Conservation (phyloP, 345 rosid species). For the Boechera retrofracta region DNA sequence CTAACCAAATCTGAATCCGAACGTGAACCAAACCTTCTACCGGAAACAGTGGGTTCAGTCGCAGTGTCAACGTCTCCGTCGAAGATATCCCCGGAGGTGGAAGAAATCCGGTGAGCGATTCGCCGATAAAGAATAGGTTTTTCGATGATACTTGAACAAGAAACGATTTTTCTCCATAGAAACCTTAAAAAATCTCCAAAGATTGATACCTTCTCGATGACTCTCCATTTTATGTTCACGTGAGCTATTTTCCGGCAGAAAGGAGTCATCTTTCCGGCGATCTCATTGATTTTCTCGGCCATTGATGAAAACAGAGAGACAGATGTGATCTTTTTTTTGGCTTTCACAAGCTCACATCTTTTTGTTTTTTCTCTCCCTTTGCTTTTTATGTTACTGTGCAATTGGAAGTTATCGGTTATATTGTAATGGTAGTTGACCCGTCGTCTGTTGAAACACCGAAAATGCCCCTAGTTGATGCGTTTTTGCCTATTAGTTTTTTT, state of each 20-base stretch:
- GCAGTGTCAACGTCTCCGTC: conserved; percentile 31
- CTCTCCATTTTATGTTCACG: conserved; percentile 61
- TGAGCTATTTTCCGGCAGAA: conserved; percentile 59
- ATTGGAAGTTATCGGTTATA: conserved; percentile 36
- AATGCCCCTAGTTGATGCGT: neutral
- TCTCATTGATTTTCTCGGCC: conserved; percentile 51
- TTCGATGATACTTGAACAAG: conserved; percentile 63
- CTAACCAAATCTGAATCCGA: conserved; percentile 80
- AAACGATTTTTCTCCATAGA: conserved; percentile 79
- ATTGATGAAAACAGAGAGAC: conserved; percentile 38
- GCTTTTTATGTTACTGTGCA: conserved; percentile 27
- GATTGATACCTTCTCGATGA: conserved; percentile 60
- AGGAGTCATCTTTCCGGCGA: conserved; percentile 59
- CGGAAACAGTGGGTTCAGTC: conserved; percentile 35
- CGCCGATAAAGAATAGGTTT: conserved; percentile 63
- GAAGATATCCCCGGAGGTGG: conserved; percentile 45
- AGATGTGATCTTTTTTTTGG: conserved; percentile 14
- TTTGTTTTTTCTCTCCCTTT: neutral
- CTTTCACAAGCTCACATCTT: conserved; percentile 34
- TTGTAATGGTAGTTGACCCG: conserved; percentile 40
- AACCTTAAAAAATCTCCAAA: conserved; percentile 68
- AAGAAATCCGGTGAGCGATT: conserved; percentile 50
- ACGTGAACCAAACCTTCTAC: conserved; percentile 48
- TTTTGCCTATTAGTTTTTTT: neutral
- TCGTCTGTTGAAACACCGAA: neutral